Evolutionary conservation across 129 eudicot genomes (phyloP), one percentile per base, ranked within the genome.

Genomic region (Calendula officinalis): DNA sequence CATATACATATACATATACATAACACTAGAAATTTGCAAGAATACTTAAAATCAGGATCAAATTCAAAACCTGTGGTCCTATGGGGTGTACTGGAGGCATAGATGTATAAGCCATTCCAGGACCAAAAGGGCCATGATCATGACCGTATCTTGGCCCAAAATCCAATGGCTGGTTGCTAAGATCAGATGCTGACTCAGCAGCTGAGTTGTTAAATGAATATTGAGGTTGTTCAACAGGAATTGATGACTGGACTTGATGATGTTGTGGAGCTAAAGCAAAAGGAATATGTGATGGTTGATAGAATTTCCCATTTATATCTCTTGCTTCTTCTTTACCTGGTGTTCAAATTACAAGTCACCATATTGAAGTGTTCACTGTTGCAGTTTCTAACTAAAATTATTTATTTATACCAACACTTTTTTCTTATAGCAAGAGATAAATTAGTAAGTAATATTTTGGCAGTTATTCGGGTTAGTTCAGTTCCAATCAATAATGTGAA

Each of bases 91-190:
- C 54, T 15, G 91, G 78, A 61, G 86, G 77, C 17, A 68, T 49
- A 44, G 88, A 74, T 56, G 87, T 77, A 80, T 80, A 91, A 66
- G 70, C 66, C 33, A 47, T 77, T 37, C 81, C 86, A 34, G 85
- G 83, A 64, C 53, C 68, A 72, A 56, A 75, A 14, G 77, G 75
- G 66, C 80, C 86, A 70, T 72, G 75, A 37, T 82, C 84, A 71
- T 66, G 96, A 77, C 70, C 76, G 67, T 74, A 83, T 58, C 83
- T 76, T 14, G 80, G 80, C 35, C 81, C 70, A 73, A 88, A 88
- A 52, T 73, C 82, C 66, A 94, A 65, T 46, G 96, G 98, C 69
- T 78, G 96, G 64, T 91, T 88, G 63, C 90, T 78, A 38, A 71
- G 81, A 80, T 80, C 84, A 64, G 77, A 56, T 55, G 69, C 57